Conservation (phyloP, 148 eudicot species). For the Amaranthus cruentus region DNA sequence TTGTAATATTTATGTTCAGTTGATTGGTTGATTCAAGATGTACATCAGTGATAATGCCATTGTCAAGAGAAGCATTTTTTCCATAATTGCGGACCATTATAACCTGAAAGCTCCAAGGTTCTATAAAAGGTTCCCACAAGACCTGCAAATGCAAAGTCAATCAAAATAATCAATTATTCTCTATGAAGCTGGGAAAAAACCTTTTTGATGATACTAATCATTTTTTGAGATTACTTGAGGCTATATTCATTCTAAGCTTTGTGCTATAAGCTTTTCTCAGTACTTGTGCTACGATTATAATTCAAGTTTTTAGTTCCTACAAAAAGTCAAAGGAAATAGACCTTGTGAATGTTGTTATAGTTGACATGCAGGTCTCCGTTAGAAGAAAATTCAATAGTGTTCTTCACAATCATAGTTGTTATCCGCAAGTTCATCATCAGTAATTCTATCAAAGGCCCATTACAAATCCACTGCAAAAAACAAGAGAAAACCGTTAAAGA, state of each 20-base stretch:
- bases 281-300: too few relatives aligned
- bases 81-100: constrained; percentile 41
- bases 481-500: not conserved
- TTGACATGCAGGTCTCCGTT: constrained; percentile 67
- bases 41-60: constrained; percentile 43
- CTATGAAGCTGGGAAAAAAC: constrained; percentile 3
- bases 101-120: constrained; percentile 78
- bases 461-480: constrained; percentile 61
- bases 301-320: too few relatives aligned
- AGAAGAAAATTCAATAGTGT: constrained; percentile 36
- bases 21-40: constrained; percentile 51
- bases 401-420: constrained; percentile 32
- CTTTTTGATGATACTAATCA: too few relatives aligned
- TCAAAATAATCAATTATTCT: constrained; percentile 4
- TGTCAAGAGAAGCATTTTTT: constrained; percentile 52
- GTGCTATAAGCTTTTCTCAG: too few relatives aligned
- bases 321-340: constrained; percentile 4
- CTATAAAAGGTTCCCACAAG: constrained; percentile 95
- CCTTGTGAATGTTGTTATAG: constrained; percentile 91
- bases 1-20: constrained; percentile 78
- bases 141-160: constrained; percentile 43
- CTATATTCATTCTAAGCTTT: too few relatives aligned
- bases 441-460: constrained; percentile 75
- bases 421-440: constrained; percentile 44
- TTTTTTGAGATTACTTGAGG: too few relatives aligned